Evolutionary conservation across 1,284 basidiomycete genomes (phyloP), one percentile per base, ranked within the genome.

Genomic region (Peniophora sp.): DNA sequence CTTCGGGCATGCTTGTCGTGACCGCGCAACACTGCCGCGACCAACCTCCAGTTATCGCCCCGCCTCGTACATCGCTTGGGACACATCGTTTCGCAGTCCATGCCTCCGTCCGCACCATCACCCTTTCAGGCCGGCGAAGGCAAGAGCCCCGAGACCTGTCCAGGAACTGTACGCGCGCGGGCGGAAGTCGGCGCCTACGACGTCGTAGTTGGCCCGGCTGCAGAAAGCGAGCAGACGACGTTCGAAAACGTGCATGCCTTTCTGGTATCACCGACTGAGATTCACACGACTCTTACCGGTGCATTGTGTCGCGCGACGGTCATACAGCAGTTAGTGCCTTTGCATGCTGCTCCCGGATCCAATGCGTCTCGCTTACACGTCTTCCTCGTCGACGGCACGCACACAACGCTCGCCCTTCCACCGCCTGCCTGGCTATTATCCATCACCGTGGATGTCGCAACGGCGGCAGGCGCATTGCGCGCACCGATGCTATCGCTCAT

Each of bases 401-500:
- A 82, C 58, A 80, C 74, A 6, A 81, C 81, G 15, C 66, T 90
- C 8, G 66, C 77, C 6, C 60, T 85, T 6, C 79, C 83, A 2
- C 70, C 82, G 18, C 87, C 87, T 0, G 71, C 71, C 15, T 90
- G 85, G 84, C 65, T 85, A 24, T 62, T 78, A 41, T 78, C 81
- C 2, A 68, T 88, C 10, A 78, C 78, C 17, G 76, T 73, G 3
- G 81, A 83, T 51, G 67, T 76, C 15, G 70, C 73, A 6, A 70
- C 71, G 22, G 78, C 78, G 55, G 73, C 73, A 10, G 76, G 78
- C 2, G 75, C 76, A 23, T 58, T 83, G 55, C 76, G 78, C 56
- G 85, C 90, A 8, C 91, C 92, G n/a, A 93, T 93, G 88, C 92
- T 90, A 27, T 90, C 87, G 62, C 74, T 92, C 44, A 85, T 91